These are phyloP conservation scores for Globomyces pollinis-pini DNA, from an alignment of 192 early-diverging fungal species.

Conservation along the genomic window DNA sequence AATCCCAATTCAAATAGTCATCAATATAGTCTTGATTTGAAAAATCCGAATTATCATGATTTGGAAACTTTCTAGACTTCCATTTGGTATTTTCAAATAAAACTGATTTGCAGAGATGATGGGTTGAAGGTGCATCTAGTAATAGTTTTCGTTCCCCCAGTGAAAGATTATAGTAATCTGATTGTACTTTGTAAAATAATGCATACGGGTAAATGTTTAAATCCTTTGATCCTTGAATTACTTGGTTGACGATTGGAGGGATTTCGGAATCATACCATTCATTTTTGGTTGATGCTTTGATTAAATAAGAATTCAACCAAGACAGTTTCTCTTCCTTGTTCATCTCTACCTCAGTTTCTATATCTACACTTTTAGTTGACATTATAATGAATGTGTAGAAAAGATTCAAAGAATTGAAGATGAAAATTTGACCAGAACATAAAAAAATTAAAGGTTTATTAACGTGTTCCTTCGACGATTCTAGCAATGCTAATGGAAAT, in stretches of 20 bases:
- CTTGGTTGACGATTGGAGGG: background rate
- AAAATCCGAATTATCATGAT: slow-evolving; percentile 27
- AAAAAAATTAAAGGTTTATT: no score
- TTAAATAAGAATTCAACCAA: no score
- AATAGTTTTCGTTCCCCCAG: slow-evolving; percentile 11
- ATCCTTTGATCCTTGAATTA: background rate
- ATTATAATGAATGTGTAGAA: no score
- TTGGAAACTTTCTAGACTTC: slow-evolving; percentile 29
- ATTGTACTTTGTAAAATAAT: background rate
- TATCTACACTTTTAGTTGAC: no score
- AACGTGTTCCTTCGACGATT: no score
- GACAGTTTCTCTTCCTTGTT: no score
- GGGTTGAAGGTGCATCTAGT: slow-evolving; percentile 58
- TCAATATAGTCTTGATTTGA: slow-evolving; percentile 33
- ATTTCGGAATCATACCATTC: no score
- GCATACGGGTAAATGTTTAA: background rate
- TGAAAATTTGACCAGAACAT: no score
- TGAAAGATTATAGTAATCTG: slow-evolving; percentile 6
- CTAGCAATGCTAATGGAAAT: no score
- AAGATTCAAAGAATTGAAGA: no score
- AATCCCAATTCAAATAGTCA: slow-evolving; percentile 16
- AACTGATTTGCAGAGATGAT: slow-evolving; percentile 84
- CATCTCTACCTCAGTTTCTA: no score
- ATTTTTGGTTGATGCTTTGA: no score
- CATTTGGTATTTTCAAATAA: slow-evolving; percentile 86